Base-by-base conservation (phyloP, 176 grass and related monocot species). In the Juncus effusus region DNA sequence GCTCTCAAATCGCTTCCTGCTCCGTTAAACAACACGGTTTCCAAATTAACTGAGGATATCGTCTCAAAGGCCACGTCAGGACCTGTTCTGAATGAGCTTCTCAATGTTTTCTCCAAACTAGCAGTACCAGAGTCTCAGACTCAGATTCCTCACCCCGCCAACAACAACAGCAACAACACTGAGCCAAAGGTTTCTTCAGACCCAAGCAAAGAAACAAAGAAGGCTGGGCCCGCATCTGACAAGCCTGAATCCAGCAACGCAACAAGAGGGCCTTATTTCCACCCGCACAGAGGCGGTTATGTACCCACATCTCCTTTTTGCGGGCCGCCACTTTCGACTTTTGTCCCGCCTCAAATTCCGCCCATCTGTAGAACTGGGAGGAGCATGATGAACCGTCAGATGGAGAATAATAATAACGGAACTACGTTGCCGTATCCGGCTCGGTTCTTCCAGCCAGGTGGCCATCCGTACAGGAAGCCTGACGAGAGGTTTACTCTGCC, bases 21-120 rank as follows among this genome's bases (percentile, higher is more conserved):
- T 54, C 85, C 80, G 9, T 42, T 93, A 62, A 83, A 77, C 57
- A 75, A 68, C 58, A 61, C 69, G 37, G 41, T 99, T 60, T 75
- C 73, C n/a, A 84, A 89, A 16, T 51, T 87, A 8, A 86, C 78
- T 56, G 60, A 79, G 70, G 88, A 85, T 78, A 61, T 85, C 37
- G 62, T 99, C 62, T 60, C 72, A 61, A 83, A 74, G 37, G 63
- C 65, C 63, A 41, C 40, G 60, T 71, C 75, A 67, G 52, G 70
- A 55, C 76, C 80, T 2, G 73, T 79, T 54, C 56, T 90, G 49
- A 64, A 51, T 54, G 80, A 83, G 60, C 45, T 90, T 40, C 77
- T 86, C 59, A 78, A 76, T 49, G 77, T 72, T 56, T 74, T 93
- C 11, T 42, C 79, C 14, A 79, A 89, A 54, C 56, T 93, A 64